Base-by-base conservation (phyloP, 2,329 filamentous ascomycete species). In the Ophiostoma sp. region DNA sequence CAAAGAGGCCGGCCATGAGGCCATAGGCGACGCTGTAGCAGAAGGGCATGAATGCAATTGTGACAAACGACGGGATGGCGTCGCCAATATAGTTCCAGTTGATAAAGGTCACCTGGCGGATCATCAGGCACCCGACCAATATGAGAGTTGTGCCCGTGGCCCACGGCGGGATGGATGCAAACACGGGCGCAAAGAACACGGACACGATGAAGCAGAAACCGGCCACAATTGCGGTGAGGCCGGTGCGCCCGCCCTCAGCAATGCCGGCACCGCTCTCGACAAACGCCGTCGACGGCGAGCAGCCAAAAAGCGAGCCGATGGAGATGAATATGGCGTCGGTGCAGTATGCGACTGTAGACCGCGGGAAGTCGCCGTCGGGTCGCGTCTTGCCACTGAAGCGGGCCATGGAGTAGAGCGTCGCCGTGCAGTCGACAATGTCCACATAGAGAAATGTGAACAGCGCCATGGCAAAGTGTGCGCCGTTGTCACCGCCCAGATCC, bases 391-490 rank as follows among this genome's bases (percentile, higher is more conserved):
- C 75, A 72, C 86, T 89, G 79, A 92, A 92, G 31, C 89, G 88
- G 1, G 90, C 90, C 90, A 93, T 93, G n/a, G 89, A 90, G 79
- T 92, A 93, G 52, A 93, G 80, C 0, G 90, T 93, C 60, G 90
- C 90, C 0, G 90, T 93, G 75, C 88, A 89, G 76, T 93, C 90
- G 72, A 93, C 88, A 74, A 93, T 91, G 75, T 93, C 90, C 68
- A 93, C 90, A 72, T 93, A 93, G 2, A 93, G 83, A 76, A 93
- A 92, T 0, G 90, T 93, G 76, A 93, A 88, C 68, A 93, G 85
- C 0, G 90, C 89, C 4, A 92, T 81, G 11, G 85, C 86, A 75
- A 92, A 92, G 73, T 91, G 86, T 0, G 83, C 83, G 6, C 83
- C 83, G 44, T 84, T 82, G 11, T 80, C 79, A 2, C 83, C 83